Conservation (phyloP, 1,284 basidiomycete genomes). For the Pholiota adiposa region DNA sequence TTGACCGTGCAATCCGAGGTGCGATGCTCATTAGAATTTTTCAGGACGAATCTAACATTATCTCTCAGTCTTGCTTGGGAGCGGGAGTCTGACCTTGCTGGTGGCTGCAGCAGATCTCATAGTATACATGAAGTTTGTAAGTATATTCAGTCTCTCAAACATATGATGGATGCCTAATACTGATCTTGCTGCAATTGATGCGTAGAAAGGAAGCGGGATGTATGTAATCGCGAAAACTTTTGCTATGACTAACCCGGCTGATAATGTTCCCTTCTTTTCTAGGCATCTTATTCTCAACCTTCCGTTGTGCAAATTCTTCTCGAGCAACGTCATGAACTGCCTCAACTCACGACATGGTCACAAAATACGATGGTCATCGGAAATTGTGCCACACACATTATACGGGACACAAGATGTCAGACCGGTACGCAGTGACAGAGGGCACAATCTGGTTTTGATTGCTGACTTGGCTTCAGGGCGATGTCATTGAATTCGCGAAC, state of each 20-base stretch:
- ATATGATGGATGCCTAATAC: background rate
- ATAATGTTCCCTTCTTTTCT: background rate
- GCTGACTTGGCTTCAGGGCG: background rate
- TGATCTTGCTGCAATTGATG: background rate
- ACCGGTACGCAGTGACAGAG: background rate
- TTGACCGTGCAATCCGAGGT: slow-evolving; percentile 35
- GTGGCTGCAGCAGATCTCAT: slow-evolving; percentile 14
- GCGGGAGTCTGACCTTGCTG: slow-evolving; percentile 22
- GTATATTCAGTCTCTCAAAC: background rate
- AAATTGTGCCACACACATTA: background rate
- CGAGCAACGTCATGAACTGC: slow-evolving; percentile 37
- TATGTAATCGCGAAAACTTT: background rate
- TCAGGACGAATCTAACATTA: background rate
- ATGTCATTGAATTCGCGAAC: background rate
- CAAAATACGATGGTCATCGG: slow-evolving; percentile 8
- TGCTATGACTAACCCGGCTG: background rate
- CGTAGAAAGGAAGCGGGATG: slow-evolving; percentile 6
- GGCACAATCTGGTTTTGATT: background rate
- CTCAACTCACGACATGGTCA: slow-evolving; percentile 32
- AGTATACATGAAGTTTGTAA: slow-evolving; percentile 3
- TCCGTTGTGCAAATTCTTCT: slow-evolving; percentile 35
- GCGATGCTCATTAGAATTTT: slow-evolving; percentile 4
- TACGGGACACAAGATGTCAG: background rate
- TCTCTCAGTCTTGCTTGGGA: slow-evolving; percentile 36
- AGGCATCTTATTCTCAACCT: slow-evolving; percentile 34